A percentile compares a stretch with the other conserved stretches of the same genome.
phyloP scores from a whole-genome alignment of 805 yeast genomes.

The Saccharomyces mikatae region DNA sequence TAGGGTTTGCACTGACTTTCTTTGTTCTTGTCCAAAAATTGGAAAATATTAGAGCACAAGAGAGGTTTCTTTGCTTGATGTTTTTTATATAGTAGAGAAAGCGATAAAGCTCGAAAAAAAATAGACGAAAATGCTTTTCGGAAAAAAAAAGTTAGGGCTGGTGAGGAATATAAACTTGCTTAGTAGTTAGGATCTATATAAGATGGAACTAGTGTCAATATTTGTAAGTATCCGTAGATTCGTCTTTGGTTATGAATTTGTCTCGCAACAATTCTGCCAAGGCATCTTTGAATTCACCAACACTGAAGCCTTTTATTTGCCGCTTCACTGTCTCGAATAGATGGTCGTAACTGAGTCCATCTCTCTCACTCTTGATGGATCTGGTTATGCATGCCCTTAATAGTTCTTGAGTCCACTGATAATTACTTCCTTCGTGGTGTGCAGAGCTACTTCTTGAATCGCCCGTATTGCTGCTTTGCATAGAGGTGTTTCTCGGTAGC shows the following conservation, averaged over 20 bases:
- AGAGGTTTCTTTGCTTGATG: not conserved
- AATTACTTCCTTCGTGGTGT: slow-evolving; percentile 19
- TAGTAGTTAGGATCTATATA: not conserved
- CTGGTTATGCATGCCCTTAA: slow-evolving; percentile 23
- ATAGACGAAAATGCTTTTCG: not conserved
- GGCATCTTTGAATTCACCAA: slow-evolving; percentile 30
- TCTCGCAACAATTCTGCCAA: slow-evolving; percentile 9
- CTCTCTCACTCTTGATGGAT: slow-evolving; percentile 13
- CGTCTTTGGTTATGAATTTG: slow-evolving; percentile 4
- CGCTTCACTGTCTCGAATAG: slow-evolving; percentile 9
- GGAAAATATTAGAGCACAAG: not conserved
- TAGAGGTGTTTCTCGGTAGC: slow-evolving; percentile 3
- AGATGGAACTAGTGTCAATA: not conserved
- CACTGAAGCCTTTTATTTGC: slow-evolving; percentile 20
- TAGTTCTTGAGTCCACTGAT: slow-evolving; percentile 25
- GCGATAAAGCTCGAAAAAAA: not conserved
- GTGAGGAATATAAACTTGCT: not conserved
- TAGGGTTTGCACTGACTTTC: not conserved
- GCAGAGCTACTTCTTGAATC: not conserved
- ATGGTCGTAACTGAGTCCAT: slow-evolving; percentile 8
- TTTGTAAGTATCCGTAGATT: slow-evolving; percentile 4
- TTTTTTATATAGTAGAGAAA: not conserved
- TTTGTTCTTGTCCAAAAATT: not conserved
- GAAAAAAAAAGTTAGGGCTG: not conserved
- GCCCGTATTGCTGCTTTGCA: not conserved